Percentiles rank a stretch among this genome's conserved stretches.
These are phyloP conservation scores for Oryza rufipogon DNA, from an alignment of 176 grass and related monocot species.

Conservation along the genomic window DNA sequence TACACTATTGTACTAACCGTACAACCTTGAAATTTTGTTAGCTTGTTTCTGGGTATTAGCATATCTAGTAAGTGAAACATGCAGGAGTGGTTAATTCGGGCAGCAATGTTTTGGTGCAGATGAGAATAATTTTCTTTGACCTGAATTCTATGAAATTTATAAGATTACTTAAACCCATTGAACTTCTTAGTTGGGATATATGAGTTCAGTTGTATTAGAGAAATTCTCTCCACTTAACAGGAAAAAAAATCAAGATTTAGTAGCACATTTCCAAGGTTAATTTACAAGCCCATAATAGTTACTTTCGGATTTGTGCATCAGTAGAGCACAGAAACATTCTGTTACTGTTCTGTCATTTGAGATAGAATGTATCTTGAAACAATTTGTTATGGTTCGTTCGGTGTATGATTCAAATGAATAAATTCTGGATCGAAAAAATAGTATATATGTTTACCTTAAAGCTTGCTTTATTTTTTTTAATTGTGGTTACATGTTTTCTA, in stretches of 20 bases:
- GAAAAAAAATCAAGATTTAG: neutral
- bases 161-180: neutral
- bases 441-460: neutral
- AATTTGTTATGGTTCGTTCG: neutral
- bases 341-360: neutral
- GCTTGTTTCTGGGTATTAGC: neutral
- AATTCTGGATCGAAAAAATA: neutral
- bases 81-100: neutral
- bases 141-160: neutral
- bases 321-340: neutral
- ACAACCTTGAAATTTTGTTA: neutral
- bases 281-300: neutral
- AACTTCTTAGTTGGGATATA: slow-evolving; percentile 1
- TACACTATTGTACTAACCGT: neutral
- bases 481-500: neutral
- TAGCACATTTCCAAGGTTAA: neutral
- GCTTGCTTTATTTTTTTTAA: slow-evolving; percentile 2
- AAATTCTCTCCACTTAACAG: neutral
- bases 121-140: neutral
- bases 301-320: neutral
- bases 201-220: neutral
- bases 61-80: slow-evolving; percentile 14
- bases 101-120: neutral
- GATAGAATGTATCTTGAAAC: neutral
- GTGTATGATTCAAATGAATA: neutral